Percentiles rank a stretch among this genome's conserved stretches.
Evolutionary conservation across 345 rosid genomes (phyloP).

Genomic region (Euphorbia tirucalli): DNA sequence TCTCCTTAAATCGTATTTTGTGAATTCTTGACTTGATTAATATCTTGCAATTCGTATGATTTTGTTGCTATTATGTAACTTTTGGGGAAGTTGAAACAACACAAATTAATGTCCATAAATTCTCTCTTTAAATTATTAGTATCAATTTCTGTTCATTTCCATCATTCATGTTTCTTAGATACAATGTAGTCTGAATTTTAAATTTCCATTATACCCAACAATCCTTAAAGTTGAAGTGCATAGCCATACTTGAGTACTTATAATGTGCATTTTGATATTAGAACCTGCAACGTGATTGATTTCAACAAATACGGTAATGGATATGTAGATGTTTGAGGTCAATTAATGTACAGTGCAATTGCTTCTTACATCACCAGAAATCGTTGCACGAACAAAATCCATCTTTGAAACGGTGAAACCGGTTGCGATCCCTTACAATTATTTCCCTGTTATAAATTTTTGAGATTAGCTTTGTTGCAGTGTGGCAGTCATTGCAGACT

Average conservation of each 20-base stretch:
- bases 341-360: neutral
- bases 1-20: neutral
- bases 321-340: neutral
- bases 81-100: neutral
- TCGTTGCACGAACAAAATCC: conserved; percentile 21
- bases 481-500: conserved; percentile 19
- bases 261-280: neutral
- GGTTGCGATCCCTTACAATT: conserved; percentile 13
- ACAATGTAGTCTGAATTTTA: neutral
- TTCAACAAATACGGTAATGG: neutral
- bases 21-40: neutral
- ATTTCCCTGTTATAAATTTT: conserved; percentile 18
- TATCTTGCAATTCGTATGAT: neutral
- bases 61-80: neutral
- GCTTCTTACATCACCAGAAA: conserved; percentile 5
- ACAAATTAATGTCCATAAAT: neutral
- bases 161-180: neutral
- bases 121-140: neutral
- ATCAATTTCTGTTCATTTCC: neutral
- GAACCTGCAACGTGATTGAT: neutral
- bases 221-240: neutral
- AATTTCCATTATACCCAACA: neutral
- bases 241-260: neutral
- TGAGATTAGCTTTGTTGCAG: conserved; percentile 18
- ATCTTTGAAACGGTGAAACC: conserved; percentile 19